phyloP scores from a whole-genome alignment of 257 asterid species.

The Cordia subcordata region DNA sequence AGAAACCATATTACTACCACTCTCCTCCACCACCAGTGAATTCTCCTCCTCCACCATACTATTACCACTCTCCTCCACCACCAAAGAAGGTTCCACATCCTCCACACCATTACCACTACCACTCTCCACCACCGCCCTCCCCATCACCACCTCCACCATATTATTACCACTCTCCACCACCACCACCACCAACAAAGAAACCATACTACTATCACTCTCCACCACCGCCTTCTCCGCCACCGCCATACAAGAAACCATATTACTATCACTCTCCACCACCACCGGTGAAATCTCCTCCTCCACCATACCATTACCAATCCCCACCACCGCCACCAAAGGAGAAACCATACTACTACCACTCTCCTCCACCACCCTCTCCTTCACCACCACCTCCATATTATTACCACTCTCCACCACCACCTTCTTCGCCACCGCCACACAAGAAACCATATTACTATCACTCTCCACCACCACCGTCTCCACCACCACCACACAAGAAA shows the following conservation, averaged over 20 bases:
- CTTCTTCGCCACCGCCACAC: conserved; percentile 16
- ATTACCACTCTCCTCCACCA: conserved; percentile 23
- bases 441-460: conserved; percentile 13
- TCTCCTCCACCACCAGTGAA: background rate
- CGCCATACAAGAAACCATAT: too few relatives aligned
- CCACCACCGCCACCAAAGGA: conserved; percentile 25
- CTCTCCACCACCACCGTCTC: conserved; percentile 12
- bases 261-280: conserved; percentile 23
- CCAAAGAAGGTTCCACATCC: conserved; percentile 29
- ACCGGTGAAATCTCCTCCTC: background rate
- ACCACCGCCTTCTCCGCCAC: conserved; percentile 24
- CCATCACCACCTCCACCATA: conserved; percentile 8
- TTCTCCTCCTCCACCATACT: conserved; percentile 4
- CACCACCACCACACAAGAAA: conserved; percentile 37
- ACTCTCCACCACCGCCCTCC: conserved; percentile 7
- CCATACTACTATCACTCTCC: conserved; percentile 34
- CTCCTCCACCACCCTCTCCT: conserved; percentile 32
- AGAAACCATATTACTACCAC: background rate
- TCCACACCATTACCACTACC: conserved; percentile 12
- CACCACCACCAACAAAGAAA: conserved; percentile 24
- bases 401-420: conserved; percentile 43
- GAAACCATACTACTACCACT: conserved; percentile 30
- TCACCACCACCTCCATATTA: conserved; percentile 30
- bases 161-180: too few relatives aligned
- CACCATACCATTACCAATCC: background rate